Percentiles rank a stretch among this genome's conserved stretches.
Conservation (phyloP, 2,329 filamentous ascomycete genomes). For the Botryotinia calthae region DNA sequence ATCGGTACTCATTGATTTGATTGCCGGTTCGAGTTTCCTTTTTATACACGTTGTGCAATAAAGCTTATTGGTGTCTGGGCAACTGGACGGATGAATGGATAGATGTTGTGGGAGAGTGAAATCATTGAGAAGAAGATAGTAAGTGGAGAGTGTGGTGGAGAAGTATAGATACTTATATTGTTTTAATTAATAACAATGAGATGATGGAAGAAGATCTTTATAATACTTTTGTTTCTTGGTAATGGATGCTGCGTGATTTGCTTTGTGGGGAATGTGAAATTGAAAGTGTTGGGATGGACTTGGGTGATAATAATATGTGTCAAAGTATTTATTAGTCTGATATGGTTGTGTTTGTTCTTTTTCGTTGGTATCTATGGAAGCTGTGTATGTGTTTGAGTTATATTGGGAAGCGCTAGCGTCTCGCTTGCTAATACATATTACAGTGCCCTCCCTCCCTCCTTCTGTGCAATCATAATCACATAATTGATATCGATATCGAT, state of each 20-base stretch:
- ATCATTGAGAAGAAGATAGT: no score
- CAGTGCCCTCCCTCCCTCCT: no score
- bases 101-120: no score
- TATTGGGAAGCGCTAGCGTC: no score
- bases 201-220: neutral
- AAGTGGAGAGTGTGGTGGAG: neutral
- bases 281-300: neutral
- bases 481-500: no score
- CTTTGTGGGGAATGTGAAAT: neutral
- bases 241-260: neutral
- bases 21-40: neutral
- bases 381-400: no score
- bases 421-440: no score
- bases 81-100: neutral
- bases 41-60: constrained; percentile 4
- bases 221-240: neutral
- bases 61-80: constrained; percentile 2
- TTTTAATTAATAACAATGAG: constrained; percentile 13
- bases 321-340: no score
- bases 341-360: no score
- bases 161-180: neutral
- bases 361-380: no score
- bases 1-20: constrained; percentile 8
- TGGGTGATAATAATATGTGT: no score
- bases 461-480: no score